A percentile compares a stretch with the other conserved stretches of the same genome.
Evolutionary conservation across 2,329 filamentous ascomycete genomes (phyloP).

Genomic region (Monosporascus sp.): DNA sequence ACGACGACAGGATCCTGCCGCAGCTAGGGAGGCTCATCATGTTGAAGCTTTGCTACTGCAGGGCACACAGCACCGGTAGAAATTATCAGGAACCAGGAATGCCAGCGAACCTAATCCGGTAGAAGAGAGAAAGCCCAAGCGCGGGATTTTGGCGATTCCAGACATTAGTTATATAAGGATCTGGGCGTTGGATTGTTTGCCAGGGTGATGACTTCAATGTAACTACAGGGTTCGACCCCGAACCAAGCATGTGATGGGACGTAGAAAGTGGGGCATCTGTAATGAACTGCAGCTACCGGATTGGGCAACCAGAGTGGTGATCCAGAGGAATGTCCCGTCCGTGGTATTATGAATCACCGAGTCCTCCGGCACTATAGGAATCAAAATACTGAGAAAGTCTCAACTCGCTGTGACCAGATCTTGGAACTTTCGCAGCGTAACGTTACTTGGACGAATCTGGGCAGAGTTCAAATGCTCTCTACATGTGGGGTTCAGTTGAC

Average conservation of each 20-base stretch:
- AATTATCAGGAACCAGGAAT: conserved; percentile 6
- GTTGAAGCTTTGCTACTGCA: conserved; percentile 2
- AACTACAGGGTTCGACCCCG: background rate
- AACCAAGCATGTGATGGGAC: background rate
- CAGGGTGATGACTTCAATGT: background rate
- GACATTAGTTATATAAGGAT: background rate
- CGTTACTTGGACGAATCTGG: background rate
- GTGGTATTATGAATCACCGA: background rate
- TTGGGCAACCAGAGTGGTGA: background rate
- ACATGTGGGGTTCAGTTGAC: too few relatives aligned
- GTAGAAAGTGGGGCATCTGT: background rate
- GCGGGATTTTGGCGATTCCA: background rate
- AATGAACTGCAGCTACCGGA: background rate
- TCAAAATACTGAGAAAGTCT: background rate
- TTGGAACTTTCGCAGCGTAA: background rate
- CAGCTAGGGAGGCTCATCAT: conserved; percentile 13
- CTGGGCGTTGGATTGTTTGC: background rate
- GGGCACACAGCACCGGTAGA: conserved; percentile 9
- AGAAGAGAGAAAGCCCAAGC: background rate
- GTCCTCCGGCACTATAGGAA: too few relatives aligned
- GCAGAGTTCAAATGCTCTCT: too few relatives aligned
- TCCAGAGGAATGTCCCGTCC: background rate
- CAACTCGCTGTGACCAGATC: background rate
- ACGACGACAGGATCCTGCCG: conserved; percentile 21
- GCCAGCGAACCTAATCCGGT: background rate